Conservation (phyloP, 1,284 basidiomycete genomes). For the Heliocybe sulcata region DNA sequence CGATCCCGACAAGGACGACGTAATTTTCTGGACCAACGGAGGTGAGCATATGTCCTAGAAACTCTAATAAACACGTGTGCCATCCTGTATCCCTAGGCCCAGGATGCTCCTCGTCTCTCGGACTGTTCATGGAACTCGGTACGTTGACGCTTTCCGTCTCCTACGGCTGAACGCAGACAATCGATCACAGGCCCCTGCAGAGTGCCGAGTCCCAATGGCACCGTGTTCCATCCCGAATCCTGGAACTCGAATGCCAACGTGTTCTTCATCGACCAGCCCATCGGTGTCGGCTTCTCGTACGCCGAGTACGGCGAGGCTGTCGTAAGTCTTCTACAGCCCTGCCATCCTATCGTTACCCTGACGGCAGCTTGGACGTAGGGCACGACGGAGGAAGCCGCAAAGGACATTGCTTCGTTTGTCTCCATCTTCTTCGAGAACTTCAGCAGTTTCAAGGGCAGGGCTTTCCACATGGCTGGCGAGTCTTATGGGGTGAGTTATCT, state of each 20-base stretch:
- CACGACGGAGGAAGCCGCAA: slow-evolving; percentile 32
- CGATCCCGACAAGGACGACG: slow-evolving; percentile 58
- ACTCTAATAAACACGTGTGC: background rate
- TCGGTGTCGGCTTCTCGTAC: slow-evolving; percentile 66
- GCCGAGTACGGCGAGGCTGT: slow-evolving; percentile 63
- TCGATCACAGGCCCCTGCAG: slow-evolving; percentile 37
- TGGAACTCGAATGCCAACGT: slow-evolving; percentile 69
- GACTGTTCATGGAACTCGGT: slow-evolving; percentile 65
- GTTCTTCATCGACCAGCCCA: slow-evolving; percentile 66
- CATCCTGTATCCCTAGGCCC: slow-evolving; percentile 26
- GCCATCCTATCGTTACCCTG: too few relatives aligned
- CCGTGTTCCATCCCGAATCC: slow-evolving; percentile 47
- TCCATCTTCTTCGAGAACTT: slow-evolving; percentile 40
- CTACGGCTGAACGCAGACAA: too few relatives aligned
- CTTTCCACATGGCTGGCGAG: slow-evolving; percentile 37
- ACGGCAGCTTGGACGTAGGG: slow-evolving; percentile 6
- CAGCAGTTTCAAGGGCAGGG: slow-evolving; percentile 26
- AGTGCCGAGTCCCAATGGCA: slow-evolving; percentile 32
- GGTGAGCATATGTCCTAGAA: slow-evolving; percentile 23
- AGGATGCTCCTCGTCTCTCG: slow-evolving; percentile 47
- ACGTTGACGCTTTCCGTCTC: background rate
- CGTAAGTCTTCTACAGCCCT: slow-evolving; percentile 34
- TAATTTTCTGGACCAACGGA: slow-evolving; percentile 64
- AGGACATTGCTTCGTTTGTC: slow-evolving; percentile 50
- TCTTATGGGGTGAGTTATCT: slow-evolving; percentile 15